These are phyloP conservation scores for Stipa capillata DNA, from an alignment of 176 grass and related monocot species.

Conservation along the genomic window DNA sequence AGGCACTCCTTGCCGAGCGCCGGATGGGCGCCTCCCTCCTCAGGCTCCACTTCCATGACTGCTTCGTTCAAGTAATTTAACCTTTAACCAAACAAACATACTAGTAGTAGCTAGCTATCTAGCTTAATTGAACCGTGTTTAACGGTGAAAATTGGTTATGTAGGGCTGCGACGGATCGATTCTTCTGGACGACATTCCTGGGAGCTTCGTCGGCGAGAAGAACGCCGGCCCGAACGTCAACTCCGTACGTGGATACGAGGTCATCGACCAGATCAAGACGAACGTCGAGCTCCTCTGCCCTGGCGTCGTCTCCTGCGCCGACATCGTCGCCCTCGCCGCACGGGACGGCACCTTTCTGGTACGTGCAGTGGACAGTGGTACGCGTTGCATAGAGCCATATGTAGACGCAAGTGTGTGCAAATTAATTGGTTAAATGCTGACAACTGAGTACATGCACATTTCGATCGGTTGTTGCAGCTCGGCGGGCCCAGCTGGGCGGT, in stretches of 20 bases:
- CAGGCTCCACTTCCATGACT: slow-evolving; percentile 66
- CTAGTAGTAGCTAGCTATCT: no score
- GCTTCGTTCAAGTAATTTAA: slow-evolving; percentile 49
- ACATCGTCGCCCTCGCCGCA: slow-evolving; percentile 68
- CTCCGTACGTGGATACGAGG: slow-evolving; percentile 59
- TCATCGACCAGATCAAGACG: slow-evolving; percentile 63
- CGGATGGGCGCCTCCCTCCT: slow-evolving; percentile 65
- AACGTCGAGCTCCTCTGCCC: slow-evolving; percentile 47
- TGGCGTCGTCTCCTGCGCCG: slow-evolving; percentile 59
- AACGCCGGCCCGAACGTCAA: slow-evolving; percentile 43
- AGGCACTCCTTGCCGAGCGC: slow-evolving; percentile 28
- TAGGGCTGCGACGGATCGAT: slow-evolving; percentile 71
- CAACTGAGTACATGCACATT: background rate
- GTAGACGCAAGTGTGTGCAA: background rate
- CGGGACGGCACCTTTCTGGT: slow-evolving; percentile 55
- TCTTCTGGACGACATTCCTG: slow-evolving; percentile 40
- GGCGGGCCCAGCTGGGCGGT: slow-evolving; percentile 64
- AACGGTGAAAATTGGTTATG: background rate
- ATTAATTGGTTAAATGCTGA: background rate
- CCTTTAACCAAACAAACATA: background rate
- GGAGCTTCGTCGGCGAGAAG: slow-evolving; percentile 51
- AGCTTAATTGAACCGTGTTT: background rate
- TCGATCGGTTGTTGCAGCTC: slow-evolving; percentile 15
- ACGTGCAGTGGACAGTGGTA: background rate
- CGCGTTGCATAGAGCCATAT: accelerated